phyloP scores from a whole-genome alignment of 202 grass and related monocot genomes.

The Brachypodium distachyon region DNA sequence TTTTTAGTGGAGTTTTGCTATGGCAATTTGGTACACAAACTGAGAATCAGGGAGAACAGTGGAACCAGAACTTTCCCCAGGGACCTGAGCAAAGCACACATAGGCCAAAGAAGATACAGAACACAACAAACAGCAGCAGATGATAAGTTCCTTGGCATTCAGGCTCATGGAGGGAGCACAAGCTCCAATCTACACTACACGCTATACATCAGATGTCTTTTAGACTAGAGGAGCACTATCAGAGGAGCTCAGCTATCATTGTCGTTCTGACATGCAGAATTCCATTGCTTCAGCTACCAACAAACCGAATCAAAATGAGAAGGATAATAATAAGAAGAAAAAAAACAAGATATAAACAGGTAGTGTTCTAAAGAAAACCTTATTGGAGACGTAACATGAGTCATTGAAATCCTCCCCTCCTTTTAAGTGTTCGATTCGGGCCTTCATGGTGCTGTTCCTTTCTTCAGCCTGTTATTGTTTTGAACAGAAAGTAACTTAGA shows the following conservation, averaged over 20 bases:
- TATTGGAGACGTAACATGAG: conserved; percentile 7
- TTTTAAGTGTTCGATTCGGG: conserved; percentile 34
- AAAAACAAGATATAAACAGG: not conserved
- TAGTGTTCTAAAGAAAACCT: conserved; percentile 8
- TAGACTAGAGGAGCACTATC: not conserved
- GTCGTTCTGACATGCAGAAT: not conserved
- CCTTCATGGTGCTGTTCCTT: conserved; percentile 36
- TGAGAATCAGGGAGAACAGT: not conserved
- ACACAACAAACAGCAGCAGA: not conserved
- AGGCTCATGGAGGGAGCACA: not conserved
- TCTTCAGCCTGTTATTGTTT: conserved; percentile 29
- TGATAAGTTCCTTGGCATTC: not conserved
- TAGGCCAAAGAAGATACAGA: not conserved
- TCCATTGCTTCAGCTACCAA: conserved; percentile 23
- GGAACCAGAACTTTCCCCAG: not conserved
- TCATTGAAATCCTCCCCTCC: conserved; percentile 4
- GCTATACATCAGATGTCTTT: conserved; percentile 10
- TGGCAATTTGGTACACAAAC: not conserved
- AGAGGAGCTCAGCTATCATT: not conserved
- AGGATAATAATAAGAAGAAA: not conserved
- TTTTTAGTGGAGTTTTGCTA: not conserved
- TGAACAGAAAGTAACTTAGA: not conserved
- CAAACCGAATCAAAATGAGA: not conserved
- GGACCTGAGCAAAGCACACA: not conserved
- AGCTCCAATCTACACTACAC: not conserved